Percentiles rank a stretch among this genome's conserved stretches.
phyloP scores from a whole-genome alignment of 2,329 filamentous ascomycete genomes.

The Penicillium brevicompactum region DNA sequence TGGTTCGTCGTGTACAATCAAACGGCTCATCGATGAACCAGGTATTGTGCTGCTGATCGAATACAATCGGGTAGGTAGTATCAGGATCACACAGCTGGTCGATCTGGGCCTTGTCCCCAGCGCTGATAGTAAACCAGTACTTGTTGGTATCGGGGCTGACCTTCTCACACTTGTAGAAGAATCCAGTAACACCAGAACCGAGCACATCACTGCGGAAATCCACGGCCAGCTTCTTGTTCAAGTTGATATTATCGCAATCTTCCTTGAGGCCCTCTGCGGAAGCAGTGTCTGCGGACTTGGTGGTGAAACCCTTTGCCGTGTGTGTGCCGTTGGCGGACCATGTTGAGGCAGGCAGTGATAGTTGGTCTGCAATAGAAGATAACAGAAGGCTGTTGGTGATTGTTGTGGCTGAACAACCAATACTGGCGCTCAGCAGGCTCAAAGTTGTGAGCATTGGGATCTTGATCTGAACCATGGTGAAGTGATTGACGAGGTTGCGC shows the following conservation, averaged over 20 bases:
- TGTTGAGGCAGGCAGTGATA: slow-evolving; percentile 21
- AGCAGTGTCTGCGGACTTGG: slow-evolving; percentile 11
- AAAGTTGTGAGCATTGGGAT: slow-evolving; percentile 10
- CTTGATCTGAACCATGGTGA: slow-evolving; percentile 5
- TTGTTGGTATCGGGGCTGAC: slow-evolving; percentile 22
- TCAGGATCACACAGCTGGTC: slow-evolving; percentile 18
- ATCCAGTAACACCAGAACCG: slow-evolving; percentile 17
- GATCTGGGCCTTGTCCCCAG: slow-evolving; percentile 16
- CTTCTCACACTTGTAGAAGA: slow-evolving; percentile 28
- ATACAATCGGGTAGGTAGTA: slow-evolving; percentile 21
- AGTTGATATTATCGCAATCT: slow-evolving; percentile 26
- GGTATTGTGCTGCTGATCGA: slow-evolving; percentile 21
- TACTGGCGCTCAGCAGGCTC: slow-evolving; percentile 10
- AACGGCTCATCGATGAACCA: slow-evolving; percentile 28
- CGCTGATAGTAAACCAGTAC: slow-evolving; percentile 27
- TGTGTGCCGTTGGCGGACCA: slow-evolving; percentile 27
- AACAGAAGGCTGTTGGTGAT: slow-evolving; percentile 20
- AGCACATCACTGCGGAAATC: slow-evolving; percentile 27
- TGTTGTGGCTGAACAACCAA: slow-evolving; percentile 12
- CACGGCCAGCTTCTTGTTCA: slow-evolving; percentile 23
- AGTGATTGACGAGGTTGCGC: neutral
- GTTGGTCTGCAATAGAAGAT: slow-evolving; percentile 12
- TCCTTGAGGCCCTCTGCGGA: slow-evolving; percentile 16
- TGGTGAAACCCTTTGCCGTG: slow-evolving; percentile 23
- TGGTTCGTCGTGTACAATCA: slow-evolving; percentile 20